phyloP scores from a whole-genome alignment of 2,329 filamentous ascomycete genomes.

The Penicillium sp. region DNA sequence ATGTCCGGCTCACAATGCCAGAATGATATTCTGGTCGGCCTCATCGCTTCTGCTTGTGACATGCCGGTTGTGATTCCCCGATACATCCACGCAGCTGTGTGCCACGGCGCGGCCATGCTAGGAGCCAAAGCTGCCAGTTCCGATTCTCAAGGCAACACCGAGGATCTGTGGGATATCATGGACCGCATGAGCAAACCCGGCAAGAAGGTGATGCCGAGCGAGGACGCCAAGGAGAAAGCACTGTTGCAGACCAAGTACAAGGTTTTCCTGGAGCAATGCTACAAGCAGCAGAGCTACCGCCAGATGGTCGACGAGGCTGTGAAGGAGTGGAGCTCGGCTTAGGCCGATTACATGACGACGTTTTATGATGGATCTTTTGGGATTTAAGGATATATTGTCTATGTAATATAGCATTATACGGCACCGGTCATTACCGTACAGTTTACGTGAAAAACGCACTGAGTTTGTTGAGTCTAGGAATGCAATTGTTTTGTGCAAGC shows the following conservation, averaged over 20 bases:
- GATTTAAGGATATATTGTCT: not conserved
- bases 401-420: not conserved
- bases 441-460: not conserved
- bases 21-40: constrained; percentile 85
- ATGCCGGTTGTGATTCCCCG: constrained; percentile 92
- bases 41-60: constrained; percentile 84
- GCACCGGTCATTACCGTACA: constrained; percentile 5
- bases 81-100: constrained; percentile 93
- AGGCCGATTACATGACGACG: not conserved
- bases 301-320: constrained; percentile 68
- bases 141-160: constrained; percentile 71
- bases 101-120: constrained; percentile 97
- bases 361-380: not conserved
- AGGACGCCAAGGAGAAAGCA: constrained; percentile 70
- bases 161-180: constrained; percentile 95
- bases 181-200: constrained; percentile 95
- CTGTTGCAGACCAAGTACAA: constrained; percentile 86
- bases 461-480: not conserved
- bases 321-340: constrained; percentile 41
- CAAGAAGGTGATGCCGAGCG: constrained; percentile 73
- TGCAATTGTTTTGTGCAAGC: not conserved
- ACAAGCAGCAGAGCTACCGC: constrained; percentile 79
- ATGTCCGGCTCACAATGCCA: constrained; percentile 99
- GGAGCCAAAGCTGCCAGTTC: constrained; percentile 94
- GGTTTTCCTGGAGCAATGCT: constrained; percentile 91